Evolutionary conservation across 805 yeast genomes (phyloP), one percentile per base, ranked within the genome.

Genomic region (Metschnikowia amazonensis): DNA sequence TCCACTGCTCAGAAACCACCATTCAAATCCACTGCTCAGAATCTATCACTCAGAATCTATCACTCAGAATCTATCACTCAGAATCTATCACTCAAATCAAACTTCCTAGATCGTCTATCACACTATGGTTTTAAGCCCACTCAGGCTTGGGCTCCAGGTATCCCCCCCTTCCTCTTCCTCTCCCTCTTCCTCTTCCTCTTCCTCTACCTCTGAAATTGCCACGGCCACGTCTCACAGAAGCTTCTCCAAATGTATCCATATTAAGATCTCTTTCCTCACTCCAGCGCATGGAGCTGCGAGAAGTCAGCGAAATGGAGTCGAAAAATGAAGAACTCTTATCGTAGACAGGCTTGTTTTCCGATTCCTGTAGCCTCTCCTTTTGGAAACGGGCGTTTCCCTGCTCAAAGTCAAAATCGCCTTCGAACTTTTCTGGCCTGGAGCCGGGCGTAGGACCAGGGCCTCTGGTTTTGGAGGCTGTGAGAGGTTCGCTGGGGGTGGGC

Each of bases 281-380:
- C 82, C 95, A 84, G 58, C 81, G 76, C 79, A 80, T 70, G 29
- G 60, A 38, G 21, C 66, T 59, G 40, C 75, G 75, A 20, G 23
- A 17, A 31, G 82, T 73, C 3, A 89, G 82, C 9, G 89, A 79
- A 46, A 92, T 79, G 50, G 78, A 80, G 66, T 94, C 98, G 60
- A 92, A 92, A 65, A 94, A 92, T 1, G 97, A 89, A 11, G 89
- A 79, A 58, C 78, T 77, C 64, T 83, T 89, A 69, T 89, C 79
- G 70, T 94, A 94, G 24, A 57, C 60, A 8, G 60, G 44, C 30
- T 48, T 54, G 23, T 63, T 67, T 23, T 44, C 41, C 20, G 60
- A 56, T 18, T 64, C 71, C 47, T 63, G 65, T 4, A 20, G 25
- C 4, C 41, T 24, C 28, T 43, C 47, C 37, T 42, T 50, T 24